Conservation (phyloP, 164 flowering plant species). For the Brasenia schreberi region DNA sequence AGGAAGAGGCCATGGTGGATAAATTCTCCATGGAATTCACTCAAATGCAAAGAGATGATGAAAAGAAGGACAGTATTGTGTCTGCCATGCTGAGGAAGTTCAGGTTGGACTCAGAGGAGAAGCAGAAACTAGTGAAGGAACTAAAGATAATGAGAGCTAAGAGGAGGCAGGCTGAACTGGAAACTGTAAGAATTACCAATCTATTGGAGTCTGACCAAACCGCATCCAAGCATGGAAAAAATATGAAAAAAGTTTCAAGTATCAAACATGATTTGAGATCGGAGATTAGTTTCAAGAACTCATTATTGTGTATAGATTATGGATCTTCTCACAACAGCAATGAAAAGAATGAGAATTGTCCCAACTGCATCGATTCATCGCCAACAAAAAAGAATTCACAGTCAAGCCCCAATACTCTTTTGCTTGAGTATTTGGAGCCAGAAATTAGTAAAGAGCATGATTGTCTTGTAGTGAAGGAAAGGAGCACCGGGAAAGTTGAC, state of each 20-base stretch:
- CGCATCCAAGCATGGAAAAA: constrained; percentile 26
- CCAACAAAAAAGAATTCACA: constrained; percentile 5
- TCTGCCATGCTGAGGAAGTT: constrained; percentile 82
- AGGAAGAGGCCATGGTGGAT: constrained; percentile 56
- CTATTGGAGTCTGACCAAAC: constrained; percentile 22
- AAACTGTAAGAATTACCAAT: constrained; percentile 38
- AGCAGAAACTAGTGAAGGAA: constrained; percentile 61
- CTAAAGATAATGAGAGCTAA: constrained; percentile 51
- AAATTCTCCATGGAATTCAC: constrained; percentile 52
- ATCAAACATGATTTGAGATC: constrained; percentile 19
- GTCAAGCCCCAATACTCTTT: constrained; percentile 6
- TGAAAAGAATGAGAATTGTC: background rate
- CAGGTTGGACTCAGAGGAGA: constrained; percentile 60
- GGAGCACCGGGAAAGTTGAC: background rate
- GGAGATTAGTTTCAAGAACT: constrained; percentile 19
- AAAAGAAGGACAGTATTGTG: constrained; percentile 77
- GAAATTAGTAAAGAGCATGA: constrained; percentile 13
- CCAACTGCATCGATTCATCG: no score
- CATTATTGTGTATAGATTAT: constrained; percentile 7
- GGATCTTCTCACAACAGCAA: constrained; percentile 15
- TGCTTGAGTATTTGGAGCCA: constrained; percentile 16
- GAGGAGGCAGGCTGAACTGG: constrained; percentile 61
- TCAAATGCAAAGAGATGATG: constrained; percentile 56
- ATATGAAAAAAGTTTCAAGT: constrained; percentile 35
- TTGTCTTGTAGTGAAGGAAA: constrained; percentile 8